Conservation (phyloP, 805 yeast species). For the Nakazawaea siamensis region DNA sequence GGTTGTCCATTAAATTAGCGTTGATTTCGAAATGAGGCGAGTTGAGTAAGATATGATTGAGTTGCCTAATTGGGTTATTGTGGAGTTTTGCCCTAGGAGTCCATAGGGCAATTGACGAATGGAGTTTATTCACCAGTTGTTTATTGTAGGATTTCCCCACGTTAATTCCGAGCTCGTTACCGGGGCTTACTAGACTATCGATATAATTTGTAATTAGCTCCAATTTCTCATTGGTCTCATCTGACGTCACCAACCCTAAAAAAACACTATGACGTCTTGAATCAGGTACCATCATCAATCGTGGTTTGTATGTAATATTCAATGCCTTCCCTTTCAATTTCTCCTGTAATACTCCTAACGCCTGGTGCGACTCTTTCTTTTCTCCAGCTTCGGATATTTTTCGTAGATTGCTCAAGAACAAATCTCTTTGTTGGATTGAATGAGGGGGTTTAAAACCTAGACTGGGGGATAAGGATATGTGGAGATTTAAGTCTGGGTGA, state of each 20-base stretch:
- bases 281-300: not conserved
- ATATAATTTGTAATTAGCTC: constrained; percentile 1
- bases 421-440: not conserved
- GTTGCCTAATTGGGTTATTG: too few species aligned
- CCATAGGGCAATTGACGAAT: constrained; percentile 2
- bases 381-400: too few species aligned
- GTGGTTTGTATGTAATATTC: constrained; percentile 4
- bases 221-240: constrained; percentile 5
- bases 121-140: not conserved
- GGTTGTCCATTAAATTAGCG: too few species aligned
- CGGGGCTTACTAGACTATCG: constrained; percentile 2
- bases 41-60: too few species aligned
- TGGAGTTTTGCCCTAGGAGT: not conserved
- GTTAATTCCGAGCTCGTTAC: constrained; percentile 1
- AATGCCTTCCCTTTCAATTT: constrained; percentile 2
- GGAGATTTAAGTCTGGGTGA: constrained; percentile 3
- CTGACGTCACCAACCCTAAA: constrained; percentile 1
- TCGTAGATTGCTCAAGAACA: constrained; percentile 1
- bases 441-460: not conserved
- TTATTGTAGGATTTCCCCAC: not conserved
- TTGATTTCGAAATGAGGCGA: too few species aligned
- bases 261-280: not conserved
- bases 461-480: constrained; percentile 2
- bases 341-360: too few species aligned
- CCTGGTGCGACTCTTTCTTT: too few species aligned